Base-by-base conservation (phyloP, 805 yeast genomes). In the Blastobotrys parvus region DNA sequence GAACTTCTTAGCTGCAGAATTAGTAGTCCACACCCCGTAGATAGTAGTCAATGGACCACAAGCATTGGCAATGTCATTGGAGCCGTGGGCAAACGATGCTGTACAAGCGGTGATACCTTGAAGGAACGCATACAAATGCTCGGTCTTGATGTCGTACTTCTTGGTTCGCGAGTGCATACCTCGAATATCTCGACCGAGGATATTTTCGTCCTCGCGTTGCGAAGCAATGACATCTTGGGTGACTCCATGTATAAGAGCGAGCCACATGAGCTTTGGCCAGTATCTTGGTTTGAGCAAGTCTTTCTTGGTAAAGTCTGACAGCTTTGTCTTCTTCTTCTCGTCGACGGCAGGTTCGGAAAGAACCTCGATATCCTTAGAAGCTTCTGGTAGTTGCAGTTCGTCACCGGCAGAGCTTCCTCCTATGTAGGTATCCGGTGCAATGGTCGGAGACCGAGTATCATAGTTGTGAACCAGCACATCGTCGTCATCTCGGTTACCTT, bases 41-140 rank as follows among this genome's bases (percentile, higher is more conserved):
- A 81, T 72, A 11, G 87, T 71, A 36, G 87, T 65, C 52, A 80
- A 68, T 27, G 90, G 89, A 51, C 87, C 89, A 25, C 83, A 74
- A 31, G 90, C 88, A 54, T 82, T 82, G 39, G 87, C 72, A 49
- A 82, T 80, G 63, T 82, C 90, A 57, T 82, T 82, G 32, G 90
- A 80, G 44, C 90, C 90, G 57, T 82, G 90, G 4, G 89, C 85
- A 61, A 82, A 80, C 1, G 89, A 81, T 81, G 81, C 80, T 40
- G 87, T 81, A 52, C 78, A 73, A 13, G 90, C 89, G 34, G 89
- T 81, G 49, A 81, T 62, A 41, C 77, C 80, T 63, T 82, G 90
- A 43, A 80, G 65, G 48, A 80, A 65, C 3, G 89, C 75, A 59
- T 74, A 82, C 50, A 82, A 61, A 59, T 71, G 78, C 63, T 82